Conservation (phyloP, 208 protist genomes). For the Trypanosoma congolense region DNA sequence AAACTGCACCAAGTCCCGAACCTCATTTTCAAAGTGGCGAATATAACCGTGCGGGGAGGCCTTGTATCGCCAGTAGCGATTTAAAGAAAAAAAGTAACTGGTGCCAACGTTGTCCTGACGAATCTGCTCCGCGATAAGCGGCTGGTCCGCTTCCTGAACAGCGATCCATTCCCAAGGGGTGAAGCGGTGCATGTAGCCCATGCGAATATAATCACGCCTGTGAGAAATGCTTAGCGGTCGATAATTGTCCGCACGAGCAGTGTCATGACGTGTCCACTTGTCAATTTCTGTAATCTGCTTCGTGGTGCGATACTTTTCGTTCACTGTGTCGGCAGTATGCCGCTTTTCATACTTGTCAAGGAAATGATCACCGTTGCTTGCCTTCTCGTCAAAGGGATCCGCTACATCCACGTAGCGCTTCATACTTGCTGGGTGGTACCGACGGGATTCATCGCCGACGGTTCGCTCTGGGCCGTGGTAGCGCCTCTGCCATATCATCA, state of each 20-base stretch:
- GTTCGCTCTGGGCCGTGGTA: slow-evolving; percentile 85
- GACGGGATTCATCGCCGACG: slow-evolving; percentile 63
- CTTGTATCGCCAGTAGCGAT: slow-evolving; percentile 88
- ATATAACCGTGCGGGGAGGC: slow-evolving; percentile 85
- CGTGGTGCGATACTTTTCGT: slow-evolving; percentile 53
- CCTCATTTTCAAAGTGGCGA: slow-evolving; percentile 84
- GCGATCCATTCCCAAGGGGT: slow-evolving; percentile 91
- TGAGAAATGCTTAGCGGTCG: slow-evolving; percentile 83
- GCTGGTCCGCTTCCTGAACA: slow-evolving; percentile 86
- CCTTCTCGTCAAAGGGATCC: slow-evolving; percentile 69
- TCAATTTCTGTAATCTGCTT: slow-evolving; percentile 89
- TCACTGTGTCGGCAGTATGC: slow-evolving; percentile 21
- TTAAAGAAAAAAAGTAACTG: slow-evolving; percentile 81
- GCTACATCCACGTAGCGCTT: slow-evolving; percentile 81
- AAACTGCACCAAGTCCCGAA: slow-evolving; percentile 83
- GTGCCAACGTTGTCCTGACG: slow-evolving; percentile 67
- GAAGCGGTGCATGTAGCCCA: slow-evolving; percentile 81
- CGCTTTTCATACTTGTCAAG: slow-evolving; percentile 77
- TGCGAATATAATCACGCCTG: slow-evolving; percentile 78
- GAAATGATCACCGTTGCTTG: slow-evolving; percentile 57
- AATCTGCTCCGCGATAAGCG: slow-evolving; percentile 76
- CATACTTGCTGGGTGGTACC: slow-evolving; percentile 50
- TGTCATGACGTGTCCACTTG: slow-evolving; percentile 70
- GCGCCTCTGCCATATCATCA: slow-evolving; percentile 82
- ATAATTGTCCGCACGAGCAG: slow-evolving; percentile 75